Conservation (phyloP, 257 asterid species). For the Cordia subcordata region DNA sequence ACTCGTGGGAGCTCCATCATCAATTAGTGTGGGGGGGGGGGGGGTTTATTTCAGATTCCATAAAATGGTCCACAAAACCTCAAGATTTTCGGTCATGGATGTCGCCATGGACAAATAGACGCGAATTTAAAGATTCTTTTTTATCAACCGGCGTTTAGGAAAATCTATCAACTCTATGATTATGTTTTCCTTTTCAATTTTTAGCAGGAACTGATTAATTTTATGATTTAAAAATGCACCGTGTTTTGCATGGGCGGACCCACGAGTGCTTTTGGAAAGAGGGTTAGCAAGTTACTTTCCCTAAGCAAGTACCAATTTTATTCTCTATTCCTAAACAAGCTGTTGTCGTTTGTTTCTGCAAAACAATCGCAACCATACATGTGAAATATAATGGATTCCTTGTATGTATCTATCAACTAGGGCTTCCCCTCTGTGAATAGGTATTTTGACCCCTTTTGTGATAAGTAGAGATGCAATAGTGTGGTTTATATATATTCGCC, state of each 20-base stretch:
- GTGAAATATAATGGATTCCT: conserved; percentile 5
- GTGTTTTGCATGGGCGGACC: too few relatives aligned
- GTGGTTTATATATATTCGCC: background rate
- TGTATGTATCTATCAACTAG: background rate
- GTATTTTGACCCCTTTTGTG: background rate
- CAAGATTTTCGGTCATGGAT: conserved; percentile 22
- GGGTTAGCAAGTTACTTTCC: background rate
- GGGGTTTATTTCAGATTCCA: conserved; percentile 22
- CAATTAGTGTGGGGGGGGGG: conserved; percentile 17
- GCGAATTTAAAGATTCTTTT: too few relatives aligned
- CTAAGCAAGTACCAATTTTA: background rate
- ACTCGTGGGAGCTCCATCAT: conserved; percentile 41
- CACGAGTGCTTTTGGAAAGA: background rate
- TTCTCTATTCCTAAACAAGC: background rate
- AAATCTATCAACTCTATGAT: too few relatives aligned
- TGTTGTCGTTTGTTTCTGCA: background rate
- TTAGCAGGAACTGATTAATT: background rate
- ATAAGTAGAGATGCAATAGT: background rate
- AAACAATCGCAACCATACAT: conserved; percentile 1
- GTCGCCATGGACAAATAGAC: too few relatives aligned
- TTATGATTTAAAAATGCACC: too few relatives aligned
- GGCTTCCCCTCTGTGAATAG: background rate
- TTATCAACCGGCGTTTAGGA: too few relatives aligned
- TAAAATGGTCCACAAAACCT: conserved; percentile 32
- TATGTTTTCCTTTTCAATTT: too few relatives aligned